Base-by-base conservation (phyloP, 2,329 filamentous ascomycete genomes). In the Scorias spongiosa region DNA sequence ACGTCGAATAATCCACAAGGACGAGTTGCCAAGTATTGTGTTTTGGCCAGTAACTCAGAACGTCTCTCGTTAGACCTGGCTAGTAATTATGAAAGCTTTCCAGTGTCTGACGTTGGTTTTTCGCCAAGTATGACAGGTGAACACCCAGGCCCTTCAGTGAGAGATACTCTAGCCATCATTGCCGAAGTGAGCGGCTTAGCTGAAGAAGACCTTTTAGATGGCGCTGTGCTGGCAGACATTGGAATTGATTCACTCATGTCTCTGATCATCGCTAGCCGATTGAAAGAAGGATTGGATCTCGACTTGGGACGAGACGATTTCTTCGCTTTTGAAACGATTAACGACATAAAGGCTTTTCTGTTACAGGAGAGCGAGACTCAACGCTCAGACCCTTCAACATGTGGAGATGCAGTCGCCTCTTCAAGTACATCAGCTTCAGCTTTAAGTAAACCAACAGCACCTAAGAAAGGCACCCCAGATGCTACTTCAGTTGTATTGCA, bases 211-310 rank as follows among this genome's bases (percentile, higher is more conserved):
- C 38, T 46, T 17, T 41, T 40, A 10, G 44, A 46, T 36, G 46
- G 42, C 5, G 44, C 40, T 9, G 41, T 41, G 5, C 57, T 59
- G 26, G 51, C 47, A 2, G 48, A 57, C 42, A 41, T 55, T 12
- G 58, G 58, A 14, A 46, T 60, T 26, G 58, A 61, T 42, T 54
- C 50, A 20, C 41, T 60, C 20, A 45, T 59, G 43, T 48, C 47
- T 5, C 40, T 60, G 18, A 49, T 48, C 17, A 54, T 60, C 26
- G 40, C 42, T 0, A 45, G 46, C 17, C 44, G 53, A 15, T 48
- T 58, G 18, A 40, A 45, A 36, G 55, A 58, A 28, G 51, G 58
- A 39, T 48, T 58, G 8, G 54, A 48, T 12, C 11, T 51, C 14
- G 46, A 50, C 29, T 34, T 49, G 36, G 40, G 44, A 10, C 42